These are phyloP conservation scores for Penicillium concentricum DNA, from an alignment of 2,329 filamentous ascomycete genomes.

Conservation along the genomic window DNA sequence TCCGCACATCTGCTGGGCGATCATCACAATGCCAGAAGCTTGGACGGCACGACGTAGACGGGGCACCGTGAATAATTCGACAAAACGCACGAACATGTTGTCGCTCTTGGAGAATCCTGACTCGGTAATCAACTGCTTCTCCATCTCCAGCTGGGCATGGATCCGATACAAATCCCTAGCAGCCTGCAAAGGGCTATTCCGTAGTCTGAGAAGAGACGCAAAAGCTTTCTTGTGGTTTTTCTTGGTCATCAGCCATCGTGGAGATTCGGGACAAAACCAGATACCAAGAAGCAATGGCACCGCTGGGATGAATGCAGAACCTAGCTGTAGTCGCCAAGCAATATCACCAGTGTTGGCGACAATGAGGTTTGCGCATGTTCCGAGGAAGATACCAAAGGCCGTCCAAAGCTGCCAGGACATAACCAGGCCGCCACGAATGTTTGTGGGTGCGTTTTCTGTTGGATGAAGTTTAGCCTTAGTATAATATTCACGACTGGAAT, in stretches of 20 bases:
- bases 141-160: constrained; percentile 30
- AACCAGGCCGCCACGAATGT: constrained; percentile 55
- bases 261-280: constrained; percentile 44
- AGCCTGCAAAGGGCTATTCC: constrained; percentile 35
- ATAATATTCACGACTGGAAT: not conserved
- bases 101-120: constrained; percentile 11
- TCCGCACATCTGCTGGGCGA: constrained; percentile 33
- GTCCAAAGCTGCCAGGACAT: constrained; percentile 57
- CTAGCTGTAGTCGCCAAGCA: constrained; percentile 49
- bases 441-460: constrained; percentile 50
- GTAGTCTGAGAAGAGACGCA: constrained; percentile 34
- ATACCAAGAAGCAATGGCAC: constrained; percentile 47
- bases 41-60: constrained; percentile 27
- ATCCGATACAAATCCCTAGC: constrained; percentile 36
- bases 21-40: constrained; percentile 30
- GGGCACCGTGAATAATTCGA: constrained; percentile 20
- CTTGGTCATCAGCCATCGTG: constrained; percentile 41
- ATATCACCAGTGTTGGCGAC: constrained; percentile 40
- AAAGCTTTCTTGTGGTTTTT: constrained; percentile 30
- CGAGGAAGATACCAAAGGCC: constrained; percentile 43
- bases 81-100: constrained; percentile 20
- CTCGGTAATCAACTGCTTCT: constrained; percentile 18
- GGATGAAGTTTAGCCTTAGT: not conserved
- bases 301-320: constrained; percentile 49
- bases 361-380: constrained; percentile 44